Conservation (phyloP, 176 grass and related monocot genomes). For the Coix lacrymajobi region DNA sequence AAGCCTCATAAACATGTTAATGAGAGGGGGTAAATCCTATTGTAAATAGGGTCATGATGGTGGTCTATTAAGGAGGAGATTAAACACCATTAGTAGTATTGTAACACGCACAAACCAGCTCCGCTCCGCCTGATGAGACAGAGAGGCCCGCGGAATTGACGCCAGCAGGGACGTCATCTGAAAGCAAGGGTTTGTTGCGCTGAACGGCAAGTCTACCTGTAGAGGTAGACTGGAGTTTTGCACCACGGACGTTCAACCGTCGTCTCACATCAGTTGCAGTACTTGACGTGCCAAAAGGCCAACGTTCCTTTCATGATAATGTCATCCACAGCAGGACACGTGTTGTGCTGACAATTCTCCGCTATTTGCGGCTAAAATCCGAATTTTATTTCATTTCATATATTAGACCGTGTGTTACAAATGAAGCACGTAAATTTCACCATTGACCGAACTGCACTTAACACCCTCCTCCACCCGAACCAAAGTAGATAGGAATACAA, state of each 20-base stretch:
- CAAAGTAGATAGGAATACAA: too few species aligned
- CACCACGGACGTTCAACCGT: not conserved
- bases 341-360: not conserved
- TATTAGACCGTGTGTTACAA: not conserved
- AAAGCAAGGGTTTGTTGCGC: conserved; percentile 7
- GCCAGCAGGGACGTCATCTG: conserved; percentile 40
- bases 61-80: too few species aligned
- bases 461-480: too few species aligned
- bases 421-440: not conserved
- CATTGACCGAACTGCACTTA: not conserved
- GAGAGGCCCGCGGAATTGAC: conserved; percentile 10
- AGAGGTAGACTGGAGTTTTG: not conserved
- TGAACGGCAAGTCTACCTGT: not conserved
- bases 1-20: too few species aligned
- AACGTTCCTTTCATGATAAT: not conserved
- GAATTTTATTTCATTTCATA: not conserved
- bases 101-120: not conserved
- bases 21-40: too few species aligned
- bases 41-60: too few species aligned
- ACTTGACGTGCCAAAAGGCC: not conserved
- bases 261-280: not conserved
- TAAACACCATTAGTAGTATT: too few species aligned
- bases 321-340: not conserved
- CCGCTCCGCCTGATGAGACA: not conserved
- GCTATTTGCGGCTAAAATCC: not conserved